Evolutionary conservation across 257 asterid genomes (phyloP), one percentile per base, ranked within the genome.

Genomic region (Rehmannia glutinosa): DNA sequence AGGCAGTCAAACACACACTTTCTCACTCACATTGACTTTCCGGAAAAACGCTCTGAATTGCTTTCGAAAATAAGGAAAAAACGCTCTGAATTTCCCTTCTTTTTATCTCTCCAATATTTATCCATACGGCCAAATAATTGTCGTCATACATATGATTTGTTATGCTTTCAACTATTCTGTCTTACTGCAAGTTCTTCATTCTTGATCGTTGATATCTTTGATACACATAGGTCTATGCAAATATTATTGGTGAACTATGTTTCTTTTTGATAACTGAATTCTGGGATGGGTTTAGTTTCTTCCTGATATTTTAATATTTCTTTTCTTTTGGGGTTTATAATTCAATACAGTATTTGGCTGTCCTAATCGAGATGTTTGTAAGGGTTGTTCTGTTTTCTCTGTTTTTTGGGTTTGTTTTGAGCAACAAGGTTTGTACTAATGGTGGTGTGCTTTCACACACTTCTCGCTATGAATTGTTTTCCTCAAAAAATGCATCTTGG

Each of bases 401-500:
- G 70, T 59, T 80, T 25, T 68, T 54, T 66, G 84, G 66, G 17
- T 63, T 71, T 70, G 93, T 73, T 71, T 46, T 42, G 81, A 50
- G 89, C 57, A 4, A 17, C 27, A 89, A 84, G 75, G 90, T 87
- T 58, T 92, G 98, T 54, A 92, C 93, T 10, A 92, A 92, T 55
- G 8, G 27, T 9, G 84, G 87, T 17, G 80, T 81, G 17, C 64
- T 76, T 45, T 92, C 98, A 3, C 96, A 92, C 85, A 74, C 87
- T 16, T 68, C 77, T 33, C 84, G 91, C 8, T 78, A 84, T 62
- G 81, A 80, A 64, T 72, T 80, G 66, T 73, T 85, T n/a, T 64
- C 73, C 61, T 76, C 90, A 25, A 73, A 60, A 10, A 87, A 89
- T 72, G 82, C 73, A 23, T 84, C 91, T 6, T 73, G 69, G 86